Evolutionary conservation across 768 basidiomycete species (phyloP).

Genomic region (Russula abietina): DNA sequence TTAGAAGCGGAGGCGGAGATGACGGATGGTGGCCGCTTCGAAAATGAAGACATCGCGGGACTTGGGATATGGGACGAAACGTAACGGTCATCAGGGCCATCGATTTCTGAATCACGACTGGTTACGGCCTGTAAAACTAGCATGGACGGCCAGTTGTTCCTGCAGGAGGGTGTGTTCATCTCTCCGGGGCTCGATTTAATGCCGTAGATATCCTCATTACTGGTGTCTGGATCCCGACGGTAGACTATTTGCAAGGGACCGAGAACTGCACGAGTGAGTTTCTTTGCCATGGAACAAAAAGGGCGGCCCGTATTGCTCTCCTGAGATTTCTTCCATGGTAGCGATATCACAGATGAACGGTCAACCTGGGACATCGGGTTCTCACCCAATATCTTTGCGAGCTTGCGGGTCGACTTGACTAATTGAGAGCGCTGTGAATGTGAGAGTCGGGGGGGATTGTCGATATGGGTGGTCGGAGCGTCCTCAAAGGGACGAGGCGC

Average conservation of each 20-base stretch:
- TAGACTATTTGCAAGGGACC: neutral
- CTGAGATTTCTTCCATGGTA: neutral
- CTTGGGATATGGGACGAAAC: neutral
- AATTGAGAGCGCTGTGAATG: conserved; percentile 17
- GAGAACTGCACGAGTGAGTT: conserved; percentile 8
- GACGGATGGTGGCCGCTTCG: conserved; percentile 9
- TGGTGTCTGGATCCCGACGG: conserved; percentile 1
- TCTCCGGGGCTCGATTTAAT: neutral
- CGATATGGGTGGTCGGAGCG: too few species aligned
- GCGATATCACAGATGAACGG: neutral
- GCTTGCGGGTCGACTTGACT: conserved; percentile 20
- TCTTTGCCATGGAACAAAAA: conserved; percentile 2
- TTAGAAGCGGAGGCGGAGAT: conserved; percentile 7
- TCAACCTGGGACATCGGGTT: conserved; percentile 13
- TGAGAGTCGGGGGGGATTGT: neutral
- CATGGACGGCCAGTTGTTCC: neutral
- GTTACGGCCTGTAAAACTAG: neutral
- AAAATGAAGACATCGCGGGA: neutral
- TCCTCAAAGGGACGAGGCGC: neutral
- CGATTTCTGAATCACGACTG: neutral
- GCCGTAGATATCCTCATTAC: neutral
- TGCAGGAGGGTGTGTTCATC: neutral
- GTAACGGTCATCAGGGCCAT: neutral
- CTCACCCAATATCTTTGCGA: conserved; percentile 24
- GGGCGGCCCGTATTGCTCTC: neutral